Conservation (phyloP, 164 flowering plant genomes). For the Protea cynaroides region DNA sequence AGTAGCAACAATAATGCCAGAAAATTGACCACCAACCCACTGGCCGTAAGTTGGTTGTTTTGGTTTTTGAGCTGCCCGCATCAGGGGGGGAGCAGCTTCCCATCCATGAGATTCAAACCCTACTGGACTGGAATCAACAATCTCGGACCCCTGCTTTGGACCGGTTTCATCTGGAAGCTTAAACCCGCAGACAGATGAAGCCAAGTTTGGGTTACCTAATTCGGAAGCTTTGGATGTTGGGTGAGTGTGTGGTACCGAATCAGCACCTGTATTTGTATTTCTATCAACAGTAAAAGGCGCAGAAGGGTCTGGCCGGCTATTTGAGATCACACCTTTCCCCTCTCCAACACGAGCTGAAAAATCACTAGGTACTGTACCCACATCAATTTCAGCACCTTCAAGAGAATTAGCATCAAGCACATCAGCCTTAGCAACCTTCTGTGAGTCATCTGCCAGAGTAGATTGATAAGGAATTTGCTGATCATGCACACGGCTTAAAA, state of each 20-base stretch:
- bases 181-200: conserved; percentile 10
- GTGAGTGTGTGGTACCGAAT: neutral
- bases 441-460: conserved; percentile 13
- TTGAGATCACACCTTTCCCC: conserved; percentile 1
- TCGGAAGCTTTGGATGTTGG: conserved; percentile 12
- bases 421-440: neutral
- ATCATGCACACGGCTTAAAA: conserved; percentile 9
- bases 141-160: conserved; percentile 17
- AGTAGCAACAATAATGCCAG: conserved; percentile 22
- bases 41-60: conserved; percentile 20
- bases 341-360: neutral
- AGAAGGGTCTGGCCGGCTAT: conserved; percentile 8
- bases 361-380: neutral
- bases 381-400: neutral
- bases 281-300: conserved; percentile 12
- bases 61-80: neutral
- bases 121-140: conserved; percentile 4
- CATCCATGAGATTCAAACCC: conserved; percentile 25
- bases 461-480: conserved; percentile 20
- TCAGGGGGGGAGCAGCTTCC: conserved; percentile 26
- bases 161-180: conserved; percentile 17
- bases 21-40: conserved; percentile 23
- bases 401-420: conserved; percentile 6
- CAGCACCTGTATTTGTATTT: conserved; percentile 5
- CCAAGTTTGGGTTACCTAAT: conserved; percentile 20